Evolutionary conservation across 495 filamentous ascomycete species (phyloP), one percentile per base, ranked within the genome.

Genomic region (Cercophora sp.): DNA sequence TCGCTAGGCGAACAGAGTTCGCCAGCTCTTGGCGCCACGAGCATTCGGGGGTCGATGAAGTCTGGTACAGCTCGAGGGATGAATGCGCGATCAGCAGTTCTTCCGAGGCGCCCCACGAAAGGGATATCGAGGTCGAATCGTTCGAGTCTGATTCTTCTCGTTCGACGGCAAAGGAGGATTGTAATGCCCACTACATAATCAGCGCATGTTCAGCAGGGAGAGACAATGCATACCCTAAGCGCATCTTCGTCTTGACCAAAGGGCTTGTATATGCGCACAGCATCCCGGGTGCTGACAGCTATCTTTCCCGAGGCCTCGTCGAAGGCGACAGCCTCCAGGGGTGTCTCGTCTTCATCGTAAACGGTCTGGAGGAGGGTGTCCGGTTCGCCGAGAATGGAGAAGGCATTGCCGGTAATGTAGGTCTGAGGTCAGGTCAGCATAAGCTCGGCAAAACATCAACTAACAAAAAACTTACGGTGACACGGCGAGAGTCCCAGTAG

Each of bases 321-420:
- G 52, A 96, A 80, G 15, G 81, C 76, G 22, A 95, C 79, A 9
- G 87, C 83, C 39, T 90, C 79, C 31, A 97, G 79, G 4, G 72
- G 71, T 5, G 80, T 73, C 31, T 82, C 78, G 65, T 91, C 85
- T 57, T 93, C 85, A 63, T 91, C 81, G 72, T 96, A 96, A 52
- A 91, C 88, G 0, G 92, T 96, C 70, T 97, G 92, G 26, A 96
- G 74, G 59, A 95, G 79, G 48, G 80, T 76, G 62, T 87, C 76
- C 54, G 88, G 81, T 46, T 81, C 82, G 69, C 79, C 77, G 62
- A 96, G 85, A 62, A 97, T 84, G 41, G 91, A 79, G 53, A 97
- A 78, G 52, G 89, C 86, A 68, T 85, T 86, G 55, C 93, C 91
- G 52, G 87, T 91, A 52, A 96, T 87, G 69, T 96, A 98, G 54